Evolutionary conservation across 805 yeast species (phyloP), one percentile per base, ranked within the genome.

Genomic region (Cyberlindnera xylosilytica): DNA sequence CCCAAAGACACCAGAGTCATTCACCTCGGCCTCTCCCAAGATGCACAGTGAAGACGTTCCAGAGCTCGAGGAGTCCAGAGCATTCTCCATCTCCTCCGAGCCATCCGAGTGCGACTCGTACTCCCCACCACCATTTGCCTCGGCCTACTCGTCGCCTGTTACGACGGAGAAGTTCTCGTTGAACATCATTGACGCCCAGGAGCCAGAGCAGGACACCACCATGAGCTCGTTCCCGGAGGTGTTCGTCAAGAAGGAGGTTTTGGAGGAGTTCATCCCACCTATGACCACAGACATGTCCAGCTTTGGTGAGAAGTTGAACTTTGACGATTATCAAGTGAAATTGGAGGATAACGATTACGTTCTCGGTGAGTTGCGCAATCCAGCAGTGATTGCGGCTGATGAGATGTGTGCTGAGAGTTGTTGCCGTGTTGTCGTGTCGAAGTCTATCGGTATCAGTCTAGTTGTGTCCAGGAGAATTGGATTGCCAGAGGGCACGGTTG

Each of bases 321-420:
- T 49, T 27, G 56, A 45, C 29, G 57, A 53, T 35, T 50, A 45
- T 35, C 55, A 49, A 36, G 50, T 44, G 9, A 44, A 44, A 36
- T 34, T 54, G 45, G 41, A 39, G 47, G 65, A 61, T 51, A 56
- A 56, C 54, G 61, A 63, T 46, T 58, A 53, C 53, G 68, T 52
- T 42, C 60, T 64, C 56, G 69, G 62, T 58, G 66, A 64, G 65
- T 65, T 66, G 71, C 70, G 71, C 64, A 64, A 66, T 66, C 70
- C 71, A 66, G 71, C 61, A 60, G 71, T 54, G 71, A 64, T 66
- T 63, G 62, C 68, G 46, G 51, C 41, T 50, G 41, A 45, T 17
- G 24, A 20, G 39, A 30, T 31, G 22, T 19, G 7, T 30, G 23
- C 12, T 34, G 34, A 24, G 16, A 23, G 34, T 12, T 8, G 18